Evolutionary conservation across 176 grass and related monocot species (phyloP).

Genomic region (Carex cristatella): DNA sequence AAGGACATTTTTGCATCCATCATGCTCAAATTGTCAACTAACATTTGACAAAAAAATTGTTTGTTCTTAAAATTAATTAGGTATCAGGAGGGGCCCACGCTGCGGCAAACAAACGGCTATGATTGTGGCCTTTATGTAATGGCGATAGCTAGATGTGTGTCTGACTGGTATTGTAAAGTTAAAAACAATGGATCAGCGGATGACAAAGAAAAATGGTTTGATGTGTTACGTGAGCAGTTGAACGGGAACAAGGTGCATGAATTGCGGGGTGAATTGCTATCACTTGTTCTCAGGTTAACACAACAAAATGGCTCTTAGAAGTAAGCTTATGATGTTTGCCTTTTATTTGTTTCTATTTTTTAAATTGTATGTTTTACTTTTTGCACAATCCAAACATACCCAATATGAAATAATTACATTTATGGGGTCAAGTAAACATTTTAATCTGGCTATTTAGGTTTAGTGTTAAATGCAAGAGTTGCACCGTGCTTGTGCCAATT

Average conservation of each 20-base stretch:
- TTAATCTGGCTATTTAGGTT: background rate
- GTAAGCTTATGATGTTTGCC: background rate
- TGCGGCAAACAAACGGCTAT: slow-evolving; percentile 54
- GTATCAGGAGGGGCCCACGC: slow-evolving; percentile 54
- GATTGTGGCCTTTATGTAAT: slow-evolving; percentile 79
- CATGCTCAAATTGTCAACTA: background rate
- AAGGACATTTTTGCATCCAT: too few species aligned
- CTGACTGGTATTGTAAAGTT: slow-evolving; percentile 41
- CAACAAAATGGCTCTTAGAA: background rate
- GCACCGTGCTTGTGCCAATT: background rate
- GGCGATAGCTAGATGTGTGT: slow-evolving; percentile 50
- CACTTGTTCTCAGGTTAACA: slow-evolving; percentile 45
- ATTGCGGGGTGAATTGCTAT: slow-evolving; percentile 50
- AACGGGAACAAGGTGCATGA: slow-evolving; percentile 29
- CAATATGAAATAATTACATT: background rate
- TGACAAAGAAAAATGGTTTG: slow-evolving; percentile 43
- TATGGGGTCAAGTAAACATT: background rate
- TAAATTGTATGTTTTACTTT: background rate
- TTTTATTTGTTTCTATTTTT: background rate
- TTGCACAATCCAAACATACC: background rate
- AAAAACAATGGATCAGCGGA: background rate
- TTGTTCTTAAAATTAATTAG: background rate
- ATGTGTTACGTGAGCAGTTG: slow-evolving; percentile 42
- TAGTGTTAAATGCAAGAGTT: background rate
- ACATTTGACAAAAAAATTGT: background rate